Evolutionary conservation across 1,284 basidiomycete genomes (phyloP).

Genomic region (Psilocybe mexicana): DNA sequence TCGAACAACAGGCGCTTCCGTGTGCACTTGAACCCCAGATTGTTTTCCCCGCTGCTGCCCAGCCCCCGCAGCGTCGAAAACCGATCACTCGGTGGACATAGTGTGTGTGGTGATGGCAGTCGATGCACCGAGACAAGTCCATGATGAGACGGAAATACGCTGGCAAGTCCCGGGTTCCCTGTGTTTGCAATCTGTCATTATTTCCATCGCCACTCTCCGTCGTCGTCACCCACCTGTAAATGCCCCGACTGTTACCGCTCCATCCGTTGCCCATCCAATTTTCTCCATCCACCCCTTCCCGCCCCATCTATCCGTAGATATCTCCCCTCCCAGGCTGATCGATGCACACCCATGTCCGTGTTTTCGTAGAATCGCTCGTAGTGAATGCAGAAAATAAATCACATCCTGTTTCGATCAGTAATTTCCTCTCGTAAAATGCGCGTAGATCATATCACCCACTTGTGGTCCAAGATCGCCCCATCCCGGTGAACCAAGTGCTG

Average conservation of each 20-base stretch:
- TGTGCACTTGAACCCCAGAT: conserved; percentile 92
- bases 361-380: conserved; percentile 63
- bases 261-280: conserved; percentile 80
- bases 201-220: background rate
- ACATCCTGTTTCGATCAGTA: conserved; percentile 52
- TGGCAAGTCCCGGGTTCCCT: conserved; percentile 69
- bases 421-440: conserved; percentile 5
- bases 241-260: conserved; percentile 71
- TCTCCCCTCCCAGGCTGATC: conserved; percentile 63
- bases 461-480: conserved; percentile 67
- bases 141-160: conserved; percentile 80
- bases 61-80: conserved; percentile 79
- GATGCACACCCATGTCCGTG: conserved; percentile 64
- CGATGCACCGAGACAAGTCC: conserved; percentile 78
- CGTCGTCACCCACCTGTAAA: conserved; percentile 67
- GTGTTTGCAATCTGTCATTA: conserved; percentile 13
- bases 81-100: conserved; percentile 73
- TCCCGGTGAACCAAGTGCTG: conserved; percentile 65
- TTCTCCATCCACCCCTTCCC: conserved; percentile 71
- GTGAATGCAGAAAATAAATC: conserved; percentile 65
- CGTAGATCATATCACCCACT: conserved; percentile 40
- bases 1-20: conserved; percentile 87
- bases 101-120: conserved; percentile 69
- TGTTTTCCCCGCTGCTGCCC: conserved; percentile 79
- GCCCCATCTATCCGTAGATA: conserved; percentile 57